Percentiles rank a stretch among this genome's conserved stretches.
These are phyloP conservation scores for Penicillium samsonianum DNA, from an alignment of 495 filamentous ascomycete species.

Conservation along the genomic window DNA sequence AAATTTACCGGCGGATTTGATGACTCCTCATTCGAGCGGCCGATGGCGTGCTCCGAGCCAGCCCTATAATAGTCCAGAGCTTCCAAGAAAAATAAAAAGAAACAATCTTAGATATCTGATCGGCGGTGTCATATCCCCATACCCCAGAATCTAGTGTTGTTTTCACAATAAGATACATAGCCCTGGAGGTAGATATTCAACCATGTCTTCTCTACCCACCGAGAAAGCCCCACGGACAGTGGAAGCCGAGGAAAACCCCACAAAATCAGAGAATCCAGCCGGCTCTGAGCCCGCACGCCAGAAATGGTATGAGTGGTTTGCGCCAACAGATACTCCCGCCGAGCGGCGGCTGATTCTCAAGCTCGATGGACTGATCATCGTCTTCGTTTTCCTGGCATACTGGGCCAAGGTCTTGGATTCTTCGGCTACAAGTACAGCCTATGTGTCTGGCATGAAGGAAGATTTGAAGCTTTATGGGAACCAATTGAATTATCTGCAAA, in stretches of 20 bases:
- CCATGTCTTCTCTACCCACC: constrained; percentile 1
- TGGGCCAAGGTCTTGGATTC: constrained; percentile 48
- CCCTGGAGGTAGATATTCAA: neutral
- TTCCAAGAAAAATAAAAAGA: neutral
- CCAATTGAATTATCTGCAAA: constrained; percentile 48
- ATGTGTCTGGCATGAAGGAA: constrained; percentile 34
- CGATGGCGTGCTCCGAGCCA: constrained; percentile 19
- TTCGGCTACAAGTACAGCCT: constrained; percentile 30
- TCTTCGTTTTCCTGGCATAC: constrained; percentile 39
- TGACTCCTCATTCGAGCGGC: constrained; percentile 2
- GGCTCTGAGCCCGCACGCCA: constrained; percentile 13
- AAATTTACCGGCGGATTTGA: neutral
- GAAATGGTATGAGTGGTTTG: constrained; percentile 48
- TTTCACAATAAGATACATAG: neutral
- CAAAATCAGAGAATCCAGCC: neutral
- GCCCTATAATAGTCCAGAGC: neutral
- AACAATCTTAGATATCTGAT: neutral
- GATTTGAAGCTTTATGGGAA: constrained; percentile 43
- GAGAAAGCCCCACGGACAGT: constrained; percentile 8
- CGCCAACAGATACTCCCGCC: constrained; percentile 37
- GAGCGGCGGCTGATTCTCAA: constrained; percentile 46
- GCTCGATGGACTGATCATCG: constrained; percentile 39
- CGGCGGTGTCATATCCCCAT: neutral
- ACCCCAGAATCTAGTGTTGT: neutral
- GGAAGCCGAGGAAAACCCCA: constrained; percentile 3